Evolutionary conservation across 805 yeast genomes (phyloP), one percentile per base, ranked within the genome.

Genomic region (Geotrichum ghanense): DNA sequence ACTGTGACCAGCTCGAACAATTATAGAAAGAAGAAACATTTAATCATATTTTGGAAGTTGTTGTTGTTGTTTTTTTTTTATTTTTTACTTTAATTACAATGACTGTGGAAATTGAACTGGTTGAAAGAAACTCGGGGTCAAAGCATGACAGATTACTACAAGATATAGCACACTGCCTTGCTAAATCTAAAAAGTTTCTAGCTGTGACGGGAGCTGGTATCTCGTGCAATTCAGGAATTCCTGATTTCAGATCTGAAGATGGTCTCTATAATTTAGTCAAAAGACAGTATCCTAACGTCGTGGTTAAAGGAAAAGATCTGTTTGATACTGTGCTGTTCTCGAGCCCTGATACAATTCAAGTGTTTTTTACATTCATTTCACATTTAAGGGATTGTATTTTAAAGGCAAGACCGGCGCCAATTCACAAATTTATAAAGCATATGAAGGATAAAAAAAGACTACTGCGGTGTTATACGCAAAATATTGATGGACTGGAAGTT

Each of bases 181-280:
- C 62, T 50, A 74, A 74, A 53, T 62, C 79, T 43, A 69, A 73
- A 46, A 78, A 73, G 55, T 67, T 80, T n/a, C 71, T 83, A 19
- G 72, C 84, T 3, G 68, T 89, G 46, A 88, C 96, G 0, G 97
- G 98, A 5, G 98, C 98, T 2, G 98, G 98, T 0, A 87, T 90
- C 49, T 86, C 96, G 14, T 87, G 96, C 61, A 86, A 84, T 60
- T 97, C 97, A 1, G 97, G 98, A 0, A 92, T 90, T 42, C 98
- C 98, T 31, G 97, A 90, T 61, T 89, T 89, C 61, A 72, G 97
- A 47, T 83, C 95, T 3, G 69, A 79, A 7, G 76, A 82, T 53
- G 97, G 97, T 1, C 71, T 89, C 7, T 89, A 90, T 65, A 79
- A 82, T 50, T 60, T 79, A 64, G 84, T 82, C 25, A 85, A 82